A percentile compares a stretch with the other conserved stretches of the same genome.
Evolutionary conservation across 1,284 basidiomycete genomes (phyloP).

Genomic region (Apiotrichum sp.): DNA sequence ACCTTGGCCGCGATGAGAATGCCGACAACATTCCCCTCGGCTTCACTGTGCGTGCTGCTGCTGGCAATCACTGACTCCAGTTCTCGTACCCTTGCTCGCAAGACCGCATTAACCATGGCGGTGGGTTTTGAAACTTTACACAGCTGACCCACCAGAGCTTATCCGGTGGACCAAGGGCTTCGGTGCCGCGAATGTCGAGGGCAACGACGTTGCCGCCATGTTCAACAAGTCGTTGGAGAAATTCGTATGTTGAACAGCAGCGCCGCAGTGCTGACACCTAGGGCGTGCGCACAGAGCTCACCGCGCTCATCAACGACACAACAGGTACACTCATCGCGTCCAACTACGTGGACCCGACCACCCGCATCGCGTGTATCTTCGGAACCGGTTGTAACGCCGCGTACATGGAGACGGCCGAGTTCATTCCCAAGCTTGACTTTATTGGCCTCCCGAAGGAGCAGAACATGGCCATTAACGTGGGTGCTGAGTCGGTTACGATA

Average conservation of each 20-base stretch:
- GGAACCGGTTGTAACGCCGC: constrained; percentile 98
- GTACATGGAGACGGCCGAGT: constrained; percentile 85
- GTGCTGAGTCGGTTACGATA: constrained; percentile 21
- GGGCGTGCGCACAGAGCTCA: constrained; percentile 63
- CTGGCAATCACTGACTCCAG: constrained; percentile 45
- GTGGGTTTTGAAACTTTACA: constrained; percentile 17
- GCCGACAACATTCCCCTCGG: constrained; percentile 77
- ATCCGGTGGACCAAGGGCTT: constrained; percentile 99
- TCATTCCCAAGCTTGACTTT: constrained; percentile 64
- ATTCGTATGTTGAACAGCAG: constrained; percentile 44
- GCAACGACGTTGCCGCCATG: constrained; percentile 86
- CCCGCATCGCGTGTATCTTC: constrained; percentile 92
- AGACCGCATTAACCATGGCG: constrained; percentile 85
- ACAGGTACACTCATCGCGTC: constrained; percentile 96
- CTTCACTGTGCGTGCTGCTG: constrained; percentile 66
- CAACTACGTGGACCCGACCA: constrained; percentile 84
- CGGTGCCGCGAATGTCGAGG: constrained; percentile 85
- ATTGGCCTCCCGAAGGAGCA: constrained; percentile 62
- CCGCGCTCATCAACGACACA: constrained; percentile 92
- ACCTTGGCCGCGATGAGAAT: constrained; percentile 57
- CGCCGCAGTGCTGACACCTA: constrained; percentile 11
- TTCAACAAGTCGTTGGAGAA: constrained; percentile 73
- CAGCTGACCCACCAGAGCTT: constrained; percentile 52
- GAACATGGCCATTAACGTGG: constrained; percentile 89
- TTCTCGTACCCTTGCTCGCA: constrained; percentile 95